These are phyloP conservation scores for Starmerella scarabaei DNA, from an alignment of 805 yeast species.

Conservation along the genomic window DNA sequence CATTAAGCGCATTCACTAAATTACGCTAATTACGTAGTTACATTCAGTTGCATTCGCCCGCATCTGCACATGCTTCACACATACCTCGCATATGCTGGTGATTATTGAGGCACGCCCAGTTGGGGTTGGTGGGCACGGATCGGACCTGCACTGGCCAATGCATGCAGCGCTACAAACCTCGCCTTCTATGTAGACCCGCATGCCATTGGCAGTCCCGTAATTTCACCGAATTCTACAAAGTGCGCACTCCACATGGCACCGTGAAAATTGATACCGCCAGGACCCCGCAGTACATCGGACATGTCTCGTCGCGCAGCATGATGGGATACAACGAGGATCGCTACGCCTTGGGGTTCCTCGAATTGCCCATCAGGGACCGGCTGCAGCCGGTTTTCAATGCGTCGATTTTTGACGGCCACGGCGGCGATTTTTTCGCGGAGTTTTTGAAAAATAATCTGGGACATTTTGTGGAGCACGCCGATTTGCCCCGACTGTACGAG, in stretches of 20 bases:
- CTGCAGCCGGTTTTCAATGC: slow-evolving; percentile 46
- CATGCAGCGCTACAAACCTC: no score
- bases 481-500: slow-evolving; percentile 28
- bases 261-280: slow-evolving; percentile 45
- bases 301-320: slow-evolving; percentile 60
- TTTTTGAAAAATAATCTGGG: slow-evolving; percentile 45
- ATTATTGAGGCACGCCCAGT: no score
- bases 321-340: slow-evolving; percentile 72
- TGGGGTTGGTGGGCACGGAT: no score
- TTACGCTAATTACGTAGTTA: no score
- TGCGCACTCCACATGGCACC: slow-evolving; percentile 13
- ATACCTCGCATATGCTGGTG: no score
- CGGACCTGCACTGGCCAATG: no score
- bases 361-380: slow-evolving; percentile 22
- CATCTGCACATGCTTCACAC: no score
- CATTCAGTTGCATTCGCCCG: no score
- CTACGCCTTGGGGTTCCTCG: slow-evolving; percentile 51
- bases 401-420: slow-evolving; percentile 88
- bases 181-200: no score
- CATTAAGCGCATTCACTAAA: no score
- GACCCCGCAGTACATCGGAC: slow-evolving; percentile 69
- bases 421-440: slow-evolving; percentile 63
- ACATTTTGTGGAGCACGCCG: slow-evolving; percentile 36
- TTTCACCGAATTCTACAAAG: slow-evolving; percentile 15
- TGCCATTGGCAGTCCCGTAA: no score